Conservation (phyloP, 768 basidiomycete species). For the Lentinula lateritia region DNA sequence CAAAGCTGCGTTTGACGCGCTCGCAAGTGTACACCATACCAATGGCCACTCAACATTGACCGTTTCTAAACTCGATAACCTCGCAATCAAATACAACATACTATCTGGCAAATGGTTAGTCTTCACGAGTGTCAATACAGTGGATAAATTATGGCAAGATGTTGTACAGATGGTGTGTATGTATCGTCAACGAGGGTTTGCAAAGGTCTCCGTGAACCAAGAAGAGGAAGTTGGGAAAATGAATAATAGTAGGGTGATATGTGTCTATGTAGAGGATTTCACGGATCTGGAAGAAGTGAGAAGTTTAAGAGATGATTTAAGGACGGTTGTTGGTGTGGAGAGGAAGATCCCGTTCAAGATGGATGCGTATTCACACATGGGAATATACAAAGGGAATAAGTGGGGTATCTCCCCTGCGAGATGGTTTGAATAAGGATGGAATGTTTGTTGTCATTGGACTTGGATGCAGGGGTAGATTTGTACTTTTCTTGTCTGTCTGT, state of each 20-base stretch:
- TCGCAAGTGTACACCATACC: slow-evolving; percentile 14
- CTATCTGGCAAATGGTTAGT: slow-evolving; percentile 34
- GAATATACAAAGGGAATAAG: slow-evolving; percentile 4
- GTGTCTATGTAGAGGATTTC: slow-evolving; percentile 20
- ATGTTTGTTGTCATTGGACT: too few species aligned
- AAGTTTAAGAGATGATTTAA: slow-evolving; percentile 26
- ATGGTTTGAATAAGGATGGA: neutral
- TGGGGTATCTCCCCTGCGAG: slow-evolving; percentile 9
- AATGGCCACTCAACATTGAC: slow-evolving; percentile 16
- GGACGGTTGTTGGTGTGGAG: slow-evolving; percentile 20
- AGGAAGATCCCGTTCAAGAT: slow-evolving; percentile 15
- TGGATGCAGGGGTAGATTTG: too few species aligned
- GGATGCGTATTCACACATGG: slow-evolving; percentile 10
- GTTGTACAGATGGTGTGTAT: slow-evolving; percentile 24
- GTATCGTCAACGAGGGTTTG: slow-evolving; percentile 20
- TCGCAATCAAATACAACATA: slow-evolving; percentile 25
- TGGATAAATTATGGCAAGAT: slow-evolving; percentile 31
- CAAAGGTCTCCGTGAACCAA: slow-evolving; percentile 32
- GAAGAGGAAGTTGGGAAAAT: neutral
- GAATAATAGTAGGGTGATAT: slow-evolving; percentile 24
- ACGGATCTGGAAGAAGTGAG: slow-evolving; percentile 20
- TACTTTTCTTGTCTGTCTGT: too few species aligned
- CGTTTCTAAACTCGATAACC: slow-evolving; percentile 24
- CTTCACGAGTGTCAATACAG: slow-evolving; percentile 20
- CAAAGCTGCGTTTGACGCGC: slow-evolving; percentile 13